Evolutionary conservation across 805 yeast genomes (phyloP).

Genomic region (Lipomyces sp.): DNA sequence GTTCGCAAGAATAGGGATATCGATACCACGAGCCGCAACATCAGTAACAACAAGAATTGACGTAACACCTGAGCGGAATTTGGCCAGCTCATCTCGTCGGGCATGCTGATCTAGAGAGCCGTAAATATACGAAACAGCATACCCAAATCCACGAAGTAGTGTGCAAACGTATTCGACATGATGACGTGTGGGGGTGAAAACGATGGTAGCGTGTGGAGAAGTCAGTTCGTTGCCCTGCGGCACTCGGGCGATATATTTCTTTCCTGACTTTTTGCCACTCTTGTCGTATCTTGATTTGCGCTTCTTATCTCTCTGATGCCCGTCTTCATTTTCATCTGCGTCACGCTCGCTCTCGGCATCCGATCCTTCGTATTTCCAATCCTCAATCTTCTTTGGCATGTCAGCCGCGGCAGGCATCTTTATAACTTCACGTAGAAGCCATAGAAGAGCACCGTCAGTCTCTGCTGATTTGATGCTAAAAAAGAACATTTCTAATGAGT

Average conservation of each 20-base stretch:
- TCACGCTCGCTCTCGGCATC: conserved; percentile 51
- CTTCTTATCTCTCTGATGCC: conserved; percentile 15
- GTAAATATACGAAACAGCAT: conserved; percentile 82
- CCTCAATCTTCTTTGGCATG: conserved; percentile 58
- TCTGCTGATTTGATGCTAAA: conserved; percentile 77
- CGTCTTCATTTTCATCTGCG: conserved; percentile 39
- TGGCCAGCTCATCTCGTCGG: conserved; percentile 79
- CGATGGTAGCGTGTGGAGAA: conserved; percentile 78
- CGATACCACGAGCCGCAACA: conserved; percentile 67
- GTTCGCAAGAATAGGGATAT: conserved; percentile 92
- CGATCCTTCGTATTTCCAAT: conserved; percentile 7
- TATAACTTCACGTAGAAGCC: conserved; percentile 76
- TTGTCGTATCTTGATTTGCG: conserved; percentile 17
- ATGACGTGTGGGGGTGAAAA: conserved; percentile 95
- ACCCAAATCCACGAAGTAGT: conserved; percentile 72
- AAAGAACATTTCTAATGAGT: conserved; percentile 85
- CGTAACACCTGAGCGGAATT: conserved; percentile 80
- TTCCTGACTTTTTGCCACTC: neutral
- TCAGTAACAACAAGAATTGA: conserved; percentile 93
- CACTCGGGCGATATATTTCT: conserved; percentile 43
- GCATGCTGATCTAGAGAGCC: conserved; percentile 96
- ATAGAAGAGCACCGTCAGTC: conserved; percentile 81
- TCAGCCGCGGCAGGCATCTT: conserved; percentile 67
- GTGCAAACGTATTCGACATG: conserved; percentile 88
- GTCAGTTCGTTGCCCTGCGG: conserved; percentile 85